Evolutionary conservation across 164 flowering plant species (phyloP), one percentile per base, ranked within the genome.

Genomic region (Vitis cinerea): DNA sequence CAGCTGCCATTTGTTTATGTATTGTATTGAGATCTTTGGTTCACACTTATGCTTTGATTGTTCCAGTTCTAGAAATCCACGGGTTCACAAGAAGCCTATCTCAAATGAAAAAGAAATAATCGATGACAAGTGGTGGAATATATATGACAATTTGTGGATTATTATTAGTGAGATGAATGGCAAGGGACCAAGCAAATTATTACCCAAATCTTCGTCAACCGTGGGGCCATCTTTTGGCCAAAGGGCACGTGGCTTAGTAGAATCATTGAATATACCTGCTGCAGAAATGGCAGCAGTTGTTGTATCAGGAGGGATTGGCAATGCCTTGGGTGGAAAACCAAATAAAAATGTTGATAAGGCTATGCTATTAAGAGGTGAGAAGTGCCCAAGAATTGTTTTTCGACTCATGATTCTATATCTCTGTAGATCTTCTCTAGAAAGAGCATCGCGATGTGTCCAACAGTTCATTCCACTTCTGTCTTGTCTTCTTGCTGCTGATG

Each of bases 271-370:
- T 79, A 89, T 93, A 72, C 99, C 99, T 76, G 99, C 99, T 66
- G 97, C 97, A 51, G 99, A 96, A 84, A 90, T 95, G 96, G 99
- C 99, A 75, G 98, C 99, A 63, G 99, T 86, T 70, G 97, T 94
- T 81, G 98, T 93, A 67, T 93, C 99, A 51, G 98, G 98, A 61
- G 94, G 98, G 60, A 86, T 95, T 76, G 84, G 99, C 62, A 92
- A 78, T 84, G 99, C 97, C 1, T 76, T 96, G 78, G 87, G 86
- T 75, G 98, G 92, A 74, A 96, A 89, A 74, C 73, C 94, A 59
- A 87, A 77, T 77, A 96, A 85, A 83, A 74, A 49, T 71, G 79
- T 83, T 77, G 99, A 96, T 65, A 96, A 90, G 75, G 99, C 98
- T 13, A 93, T 96, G 98, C 80, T 92, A 16, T 80, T 96, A 71